A percentile compares a stretch with the other conserved stretches of the same genome.
These are phyloP conservation scores for Euphorbia corollata DNA, from an alignment of 441 rosid species.

Conservation along the genomic window DNA sequence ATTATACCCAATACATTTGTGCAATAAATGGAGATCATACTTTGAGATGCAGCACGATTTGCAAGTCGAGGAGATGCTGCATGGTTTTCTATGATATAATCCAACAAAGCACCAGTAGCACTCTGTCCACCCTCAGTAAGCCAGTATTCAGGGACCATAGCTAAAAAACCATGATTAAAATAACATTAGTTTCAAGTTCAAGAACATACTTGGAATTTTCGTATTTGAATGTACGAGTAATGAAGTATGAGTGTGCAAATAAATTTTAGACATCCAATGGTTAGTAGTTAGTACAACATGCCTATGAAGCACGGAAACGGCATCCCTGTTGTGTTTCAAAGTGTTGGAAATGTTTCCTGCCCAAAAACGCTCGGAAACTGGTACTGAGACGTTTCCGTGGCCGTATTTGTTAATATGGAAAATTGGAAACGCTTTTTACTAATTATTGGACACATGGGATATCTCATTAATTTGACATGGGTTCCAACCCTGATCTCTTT, in stretches of 20 bases:
- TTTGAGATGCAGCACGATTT: constrained; percentile 78
- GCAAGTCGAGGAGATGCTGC: constrained; percentile 86
- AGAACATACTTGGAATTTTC: neutral
- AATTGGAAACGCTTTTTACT: no score
- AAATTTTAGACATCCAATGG: neutral
- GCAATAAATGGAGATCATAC: constrained; percentile 32
- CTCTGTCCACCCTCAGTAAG: constrained; percentile 98
- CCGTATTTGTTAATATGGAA: no score
- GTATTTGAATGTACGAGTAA: neutral
- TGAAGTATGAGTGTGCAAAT: neutral
- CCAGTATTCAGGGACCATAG: constrained; percentile 91
- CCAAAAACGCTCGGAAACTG: no score
- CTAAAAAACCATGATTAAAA: constrained; percentile 27
- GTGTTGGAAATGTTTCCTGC: no score
- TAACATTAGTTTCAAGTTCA: neutral
- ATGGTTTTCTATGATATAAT: constrained; percentile 75
- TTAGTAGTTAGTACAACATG: no score
- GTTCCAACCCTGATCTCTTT: no score
- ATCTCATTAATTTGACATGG: no score
- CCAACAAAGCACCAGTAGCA: constrained; percentile 93
- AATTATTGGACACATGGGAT: no score
- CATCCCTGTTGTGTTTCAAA: no score
- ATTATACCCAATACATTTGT: neutral
- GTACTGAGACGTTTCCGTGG: no score
- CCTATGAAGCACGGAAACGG: no score